Percentiles rank a stretch among this genome's conserved stretches.
phyloP scores from a whole-genome alignment of 495 filamentous ascomycete species.

The Penicillium robsamsonii region DNA sequence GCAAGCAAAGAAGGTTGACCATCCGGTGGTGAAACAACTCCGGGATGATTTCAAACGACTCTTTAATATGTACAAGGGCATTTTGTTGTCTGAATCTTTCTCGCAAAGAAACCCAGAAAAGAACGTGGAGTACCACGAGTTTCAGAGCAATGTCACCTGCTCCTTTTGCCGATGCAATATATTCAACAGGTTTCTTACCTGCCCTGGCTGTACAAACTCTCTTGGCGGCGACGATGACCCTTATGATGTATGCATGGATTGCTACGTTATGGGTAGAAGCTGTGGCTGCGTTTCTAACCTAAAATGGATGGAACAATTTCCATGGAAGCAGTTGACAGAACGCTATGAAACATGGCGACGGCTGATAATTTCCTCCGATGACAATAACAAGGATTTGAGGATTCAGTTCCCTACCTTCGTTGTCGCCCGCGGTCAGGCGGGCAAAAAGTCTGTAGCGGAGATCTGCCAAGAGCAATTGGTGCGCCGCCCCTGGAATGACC shows the following conservation, averaged over 20 bases:
- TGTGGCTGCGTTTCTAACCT: slow-evolving; percentile 82
- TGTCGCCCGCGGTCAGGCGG: slow-evolving; percentile 57
- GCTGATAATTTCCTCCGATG: slow-evolving; percentile 66
- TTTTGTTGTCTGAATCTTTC: slow-evolving; percentile 84
- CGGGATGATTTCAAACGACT: slow-evolving; percentile 75
- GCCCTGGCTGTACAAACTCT: slow-evolving; percentile 66
- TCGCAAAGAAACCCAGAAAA: slow-evolving; percentile 54
- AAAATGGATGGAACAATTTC: slow-evolving; percentile 90
- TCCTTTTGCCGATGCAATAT: slow-evolving; percentile 96
- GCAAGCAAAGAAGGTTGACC: slow-evolving; percentile 36
- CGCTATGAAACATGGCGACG: slow-evolving; percentile 80
- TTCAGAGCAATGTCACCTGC: slow-evolving; percentile 87
- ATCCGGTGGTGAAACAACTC: slow-evolving; percentile 62
- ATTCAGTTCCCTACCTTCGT: slow-evolving; percentile 57
- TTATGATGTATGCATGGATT: slow-evolving; percentile 97
- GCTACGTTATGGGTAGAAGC: slow-evolving; percentile 89
- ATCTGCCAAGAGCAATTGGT: slow-evolving; percentile 86
- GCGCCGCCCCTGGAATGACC: slow-evolving; percentile 63
- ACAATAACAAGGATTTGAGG: slow-evolving; percentile 49
- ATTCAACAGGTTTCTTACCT: slow-evolving; percentile 95
- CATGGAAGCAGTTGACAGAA: slow-evolving; percentile 72
- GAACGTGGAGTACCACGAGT: slow-evolving; percentile 67
- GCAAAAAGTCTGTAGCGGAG: slow-evolving; percentile 77
- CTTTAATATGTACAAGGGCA: slow-evolving; percentile 70
- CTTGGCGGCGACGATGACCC: slow-evolving; percentile 63